Base-by-base conservation (phyloP, 371 early-diverging fungal genomes). In the Caulochytrium protostelioides region DNA sequence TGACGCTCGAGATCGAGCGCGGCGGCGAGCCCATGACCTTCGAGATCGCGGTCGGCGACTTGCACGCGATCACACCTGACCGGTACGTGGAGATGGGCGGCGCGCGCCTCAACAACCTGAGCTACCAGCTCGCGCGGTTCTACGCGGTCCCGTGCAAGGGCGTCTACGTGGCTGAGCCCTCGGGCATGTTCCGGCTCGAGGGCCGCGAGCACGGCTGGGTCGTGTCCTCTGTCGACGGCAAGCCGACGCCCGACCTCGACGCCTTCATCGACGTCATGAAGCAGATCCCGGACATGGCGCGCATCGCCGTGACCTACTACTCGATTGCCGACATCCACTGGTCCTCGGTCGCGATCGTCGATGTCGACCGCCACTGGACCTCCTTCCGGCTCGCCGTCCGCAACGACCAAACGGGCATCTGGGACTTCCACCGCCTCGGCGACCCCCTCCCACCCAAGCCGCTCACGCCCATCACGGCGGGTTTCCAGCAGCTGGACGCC, bases 301-400 rank as follows among this genome's bases (percentile, higher is more conserved):
- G 79, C 4, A 62, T 82, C 6, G 78, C 82, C 8, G 67, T 83
- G 12, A 76, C 78, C 3, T 85, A 75, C 52, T 83, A 78, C 37
- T 42, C 43, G 14, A 60, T 64, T 34, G 45, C 49, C 13, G 61
- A 64, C 32, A 49, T 56, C 8, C 81, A 82, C 42, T 70, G 71
- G 31, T 70, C 68, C 28, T 65, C 61, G 31, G 65, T 85, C 10
- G 66, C 65, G 50, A 69, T 85, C 30, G 73, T 79, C 4, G 63
- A 64, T 22, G 62, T 83, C 1, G 78, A 82, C 37, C 63, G 79
- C 30, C 77, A 78, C 43, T 90, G 89, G 89, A 67, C 74, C 39
- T 55, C 56, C 12, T 76, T 79, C 46, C 55, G 73, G 31, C 28
- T 81, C 44, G 82, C 76, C n/a, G 47, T 54, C 3, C 67, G 91